phyloP scores from a whole-genome alignment of 2,329 filamentous ascomycete genomes.

The Botrytis pseudocinerea region DNA sequence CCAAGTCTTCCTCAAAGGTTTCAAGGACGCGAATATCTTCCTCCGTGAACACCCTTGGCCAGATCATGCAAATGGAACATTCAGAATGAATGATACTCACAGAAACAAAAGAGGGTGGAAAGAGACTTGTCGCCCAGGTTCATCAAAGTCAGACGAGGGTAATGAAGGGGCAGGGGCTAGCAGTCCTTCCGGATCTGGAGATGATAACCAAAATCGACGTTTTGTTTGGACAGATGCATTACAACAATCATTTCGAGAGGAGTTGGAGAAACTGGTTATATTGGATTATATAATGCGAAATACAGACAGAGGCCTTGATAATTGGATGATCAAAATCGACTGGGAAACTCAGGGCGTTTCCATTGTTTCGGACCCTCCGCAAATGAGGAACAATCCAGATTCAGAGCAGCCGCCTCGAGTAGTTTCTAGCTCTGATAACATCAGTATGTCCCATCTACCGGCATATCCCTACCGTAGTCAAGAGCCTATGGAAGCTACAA shows the following conservation, averaged over 20 bases:
- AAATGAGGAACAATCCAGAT: constrained; percentile 62
- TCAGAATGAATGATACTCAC: constrained; percentile 66
- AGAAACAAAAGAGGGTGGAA: constrained; percentile 74
- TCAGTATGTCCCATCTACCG: constrained; percentile 32
- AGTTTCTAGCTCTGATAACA: constrained; percentile 44
- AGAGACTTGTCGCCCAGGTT: constrained; percentile 72
- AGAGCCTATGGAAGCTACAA: constrained; percentile 80
- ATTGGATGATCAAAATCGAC: constrained; percentile 99
- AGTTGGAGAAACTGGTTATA: constrained; percentile 95
- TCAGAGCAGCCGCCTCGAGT: constrained; percentile 53
- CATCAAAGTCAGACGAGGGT: constrained; percentile 58
- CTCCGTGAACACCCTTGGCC: constrained; percentile 95
- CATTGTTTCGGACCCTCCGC: constrained; percentile 78
- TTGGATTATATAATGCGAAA: constrained; percentile 99
- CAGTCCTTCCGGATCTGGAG: constrained; percentile 37
- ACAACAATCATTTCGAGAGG: constrained; percentile 90
- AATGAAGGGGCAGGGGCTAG: constrained; percentile 55
- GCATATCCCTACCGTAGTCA: constrained; percentile 73
- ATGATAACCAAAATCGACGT: constrained; percentile 35
- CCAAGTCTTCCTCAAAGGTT: constrained; percentile 95
- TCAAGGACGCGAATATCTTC: constrained; percentile 95
- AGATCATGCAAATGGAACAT: constrained; percentile 68
- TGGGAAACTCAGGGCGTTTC: constrained; percentile 79
- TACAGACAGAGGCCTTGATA: constrained; percentile 92
- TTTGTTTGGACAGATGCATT: constrained; percentile 87